phyloP scores from a whole-genome alignment of 2,329 filamentous ascomycete species.

The Teratosphaeria gauchensis region DNA sequence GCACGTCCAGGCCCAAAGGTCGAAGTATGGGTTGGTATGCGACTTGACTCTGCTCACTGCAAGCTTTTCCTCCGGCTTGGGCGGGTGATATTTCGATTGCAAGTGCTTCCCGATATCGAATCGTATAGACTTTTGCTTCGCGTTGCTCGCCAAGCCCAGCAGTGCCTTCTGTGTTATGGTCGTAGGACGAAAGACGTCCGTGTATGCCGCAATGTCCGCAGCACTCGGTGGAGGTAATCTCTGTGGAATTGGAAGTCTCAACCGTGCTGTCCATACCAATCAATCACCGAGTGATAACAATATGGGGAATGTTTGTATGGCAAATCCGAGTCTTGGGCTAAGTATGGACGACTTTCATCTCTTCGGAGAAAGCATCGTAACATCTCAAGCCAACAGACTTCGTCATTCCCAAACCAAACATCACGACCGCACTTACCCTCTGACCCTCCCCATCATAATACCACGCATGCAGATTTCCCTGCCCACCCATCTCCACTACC shows the following conservation, averaged over 20 bases:
- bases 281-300: neutral
- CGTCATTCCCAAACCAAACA: neutral
- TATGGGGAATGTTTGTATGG: too few relatives aligned
- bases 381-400: neutral
- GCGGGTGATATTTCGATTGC: conserved; percentile 42
- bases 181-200: conserved; percentile 53
- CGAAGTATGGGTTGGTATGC: conserved; percentile 55
- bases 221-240: conserved; percentile 35
- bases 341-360: too few relatives aligned
- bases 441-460: conserved; percentile 30
- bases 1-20: conserved; percentile 58
- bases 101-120: conserved; percentile 48
- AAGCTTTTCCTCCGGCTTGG: conserved; percentile 27
- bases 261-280: conserved; percentile 3
- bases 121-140: conserved; percentile 54
- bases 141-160: conserved; percentile 54
- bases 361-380: too few relatives aligned
- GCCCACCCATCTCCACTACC: conserved; percentile 37
- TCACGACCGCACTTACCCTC: conserved; percentile 22
- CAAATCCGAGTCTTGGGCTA: neutral
- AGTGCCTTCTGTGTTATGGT: conserved; percentile 53
- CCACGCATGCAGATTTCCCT: conserved; percentile 43
- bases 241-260: conserved; percentile 5
- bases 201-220: conserved; percentile 57
- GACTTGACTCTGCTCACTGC: conserved; percentile 33